Evolutionary conservation across 306 rosid genomes (phyloP), one percentile per base, ranked within the genome.

Genomic region (Senna tora): DNA sequence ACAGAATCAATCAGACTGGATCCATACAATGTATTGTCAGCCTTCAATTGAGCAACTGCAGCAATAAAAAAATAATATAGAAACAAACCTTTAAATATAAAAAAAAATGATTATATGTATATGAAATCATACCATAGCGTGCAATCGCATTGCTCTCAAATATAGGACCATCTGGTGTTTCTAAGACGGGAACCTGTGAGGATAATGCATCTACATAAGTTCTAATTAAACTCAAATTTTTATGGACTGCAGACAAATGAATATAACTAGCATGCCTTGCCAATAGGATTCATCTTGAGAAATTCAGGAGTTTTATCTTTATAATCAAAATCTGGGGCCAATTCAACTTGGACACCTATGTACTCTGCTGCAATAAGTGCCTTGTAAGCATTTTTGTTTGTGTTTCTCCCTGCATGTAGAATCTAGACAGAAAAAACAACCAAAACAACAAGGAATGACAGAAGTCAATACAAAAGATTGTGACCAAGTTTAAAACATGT

Each of bases 91-190:
- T 16, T 1, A 25, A 7, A 15, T 4, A 1, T 17, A 6, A 3
- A 28, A 5, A 5, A 1, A 9, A 5, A 62, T 3, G 15, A 56
- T 16, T 10, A 49, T 32, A 34, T n/a, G 7, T 7, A 10, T 36
- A 36, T 36, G 0, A 36, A 36, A 5, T 20, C 81, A 66, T 78
- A 86, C 96, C 90, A 42, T 89, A 88, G 11, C 96, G 94, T 22
- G 97, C 92, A 56, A 89, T 89, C 2, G 97, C 94, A 62, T 92
- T 92, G 75, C 97, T 92, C 84, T 92, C 94, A 20, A 89, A 92
- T 12, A 92, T 50, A 0, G 92, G 56, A 49, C 96, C 97, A 54
- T 92, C 90, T 0, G 92, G 88, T 12, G 96, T 92, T 77, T 86
- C 85, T 82, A 92, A 52, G 15, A 89, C 96, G 6, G 97, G 97